Base-by-base conservation (phyloP, 1,284 basidiomycete species). In the Tetrapyrgos nigripes region DNA sequence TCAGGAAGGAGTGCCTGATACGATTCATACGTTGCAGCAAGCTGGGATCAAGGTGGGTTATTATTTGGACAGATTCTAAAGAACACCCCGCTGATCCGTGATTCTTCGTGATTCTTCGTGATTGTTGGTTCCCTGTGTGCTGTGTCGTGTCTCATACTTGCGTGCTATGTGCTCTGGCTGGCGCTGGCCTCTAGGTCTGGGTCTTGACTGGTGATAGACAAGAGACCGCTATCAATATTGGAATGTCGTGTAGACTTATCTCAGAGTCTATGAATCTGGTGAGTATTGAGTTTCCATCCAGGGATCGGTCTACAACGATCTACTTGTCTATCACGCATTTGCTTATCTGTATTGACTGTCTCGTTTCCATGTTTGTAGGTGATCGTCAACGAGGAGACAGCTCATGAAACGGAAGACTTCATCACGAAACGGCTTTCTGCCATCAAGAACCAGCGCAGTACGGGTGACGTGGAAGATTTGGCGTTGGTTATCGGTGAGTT, bases 181-280 rank as follows among this genome's bases (percentile, higher is more conserved):
- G 53, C 23, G 24, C 31, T 43, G 40, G 21, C 21, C 10, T n/a
- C 23, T 56, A 91, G 88, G 91, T 99, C 35, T 99, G 97, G 97
- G 96, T 99, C 10, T 78, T 99, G 50, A 99, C 97, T 1, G 97
- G 97, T 2, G 97, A 99, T 75, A 82, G 97, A 62, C 97, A 99
- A 78, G 97, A 99, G 76, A 99, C 97, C 2, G 97, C 97, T 13
- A 98, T 99, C 78, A 99, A 99, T 70, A 99, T 99, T 64, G 97
- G 97, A 51, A 89, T 99, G 83, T 96, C 94, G 1, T 99, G 97
- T 79, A 87, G 95, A 61, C 76, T 99, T 63, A 98, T 99, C 61
- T 96, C 95, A 2, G 97, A 99, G 77, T 96, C 94, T 14, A 99
- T 99, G 97, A 98, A 97, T 72, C 68, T 99, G 77, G 96, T 96